Evolutionary conservation across 1,139 yeast genomes (phyloP).

Genomic region (Geotrichum aggregatum): DNA sequence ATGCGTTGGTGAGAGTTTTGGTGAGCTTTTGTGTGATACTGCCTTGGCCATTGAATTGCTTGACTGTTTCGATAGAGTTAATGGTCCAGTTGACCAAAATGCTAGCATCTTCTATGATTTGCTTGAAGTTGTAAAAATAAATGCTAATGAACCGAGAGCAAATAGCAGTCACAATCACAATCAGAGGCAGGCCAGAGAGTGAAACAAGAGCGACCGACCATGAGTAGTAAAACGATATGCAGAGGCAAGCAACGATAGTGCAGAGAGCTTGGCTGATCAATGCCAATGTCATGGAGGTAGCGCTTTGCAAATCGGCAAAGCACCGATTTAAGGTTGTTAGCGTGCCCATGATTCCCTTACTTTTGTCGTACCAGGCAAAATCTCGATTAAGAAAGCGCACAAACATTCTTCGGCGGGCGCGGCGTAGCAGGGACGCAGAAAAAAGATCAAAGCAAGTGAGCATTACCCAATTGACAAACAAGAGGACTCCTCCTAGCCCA

Average conservation of each 20-base stretch:
- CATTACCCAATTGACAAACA: slow-evolving; percentile 53
- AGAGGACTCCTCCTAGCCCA: slow-evolving; percentile 55
- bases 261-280: slow-evolving; percentile 50
- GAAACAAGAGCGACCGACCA: slow-evolving; percentile 82
- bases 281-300: slow-evolving; percentile 66
- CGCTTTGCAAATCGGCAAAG: slow-evolving; percentile 69
- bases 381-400: slow-evolving; percentile 31
- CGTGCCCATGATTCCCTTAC: slow-evolving; percentile 50
- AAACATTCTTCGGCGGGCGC: slow-evolving; percentile 51
- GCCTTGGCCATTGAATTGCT: slow-evolving; percentile 56
- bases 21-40: slow-evolving; percentile 50
- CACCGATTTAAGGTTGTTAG: slow-evolving; percentile 58
- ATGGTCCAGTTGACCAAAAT: slow-evolving; percentile 68
- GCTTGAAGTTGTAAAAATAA: slow-evolving; percentile 57
- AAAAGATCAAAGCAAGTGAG: slow-evolving; percentile 60
- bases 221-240: slow-evolving; percentile 68
- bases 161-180: slow-evolving; percentile 48
- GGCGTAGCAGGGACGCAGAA: slow-evolving; percentile 66
- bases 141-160: slow-evolving; percentile 52
- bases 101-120: slow-evolving; percentile 52
- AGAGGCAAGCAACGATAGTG: slow-evolving; percentile 53
- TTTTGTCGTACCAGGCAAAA: slow-evolving; percentile 50
- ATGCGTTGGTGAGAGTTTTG: slow-evolving; percentile 44
- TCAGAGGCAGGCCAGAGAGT: slow-evolving; percentile 66
- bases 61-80: slow-evolving; percentile 54